phyloP scores from a whole-genome alignment of 2,329 filamentous ascomycete genomes.

The Phaeosphaeria sp. region DNA sequence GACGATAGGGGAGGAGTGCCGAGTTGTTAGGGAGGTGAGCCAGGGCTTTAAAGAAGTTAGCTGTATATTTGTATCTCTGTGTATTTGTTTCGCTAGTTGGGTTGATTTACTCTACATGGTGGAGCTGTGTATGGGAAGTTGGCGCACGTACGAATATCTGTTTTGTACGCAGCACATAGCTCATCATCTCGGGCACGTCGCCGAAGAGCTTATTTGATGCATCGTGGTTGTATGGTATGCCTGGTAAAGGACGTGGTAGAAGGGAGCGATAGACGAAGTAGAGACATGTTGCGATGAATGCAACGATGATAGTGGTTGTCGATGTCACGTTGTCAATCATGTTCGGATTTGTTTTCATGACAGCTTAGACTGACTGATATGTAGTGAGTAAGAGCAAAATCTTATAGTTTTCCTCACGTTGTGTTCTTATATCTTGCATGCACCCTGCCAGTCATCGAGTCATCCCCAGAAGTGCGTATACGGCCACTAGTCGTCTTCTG shows the following conservation, averaged over 20 bases:
- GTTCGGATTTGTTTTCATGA: too few relatives aligned
- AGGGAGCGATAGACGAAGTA: neutral
- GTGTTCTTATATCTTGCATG: neutral
- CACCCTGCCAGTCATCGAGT: neutral
- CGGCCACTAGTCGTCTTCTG: neutral
- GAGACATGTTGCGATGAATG: neutral
- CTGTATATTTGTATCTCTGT: too few relatives aligned
- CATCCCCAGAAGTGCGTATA: neutral
- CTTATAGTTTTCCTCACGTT: too few relatives aligned
- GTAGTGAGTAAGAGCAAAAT: too few relatives aligned
- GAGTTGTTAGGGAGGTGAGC: slow-evolving; percentile 1
- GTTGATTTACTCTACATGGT: too few relatives aligned
- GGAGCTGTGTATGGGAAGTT: too few relatives aligned
- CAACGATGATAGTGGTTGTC: neutral
- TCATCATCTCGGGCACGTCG: slow-evolving; percentile 52
- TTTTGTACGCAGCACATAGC: slow-evolving; percentile 42
- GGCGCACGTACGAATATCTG: slow-evolving; percentile 18
- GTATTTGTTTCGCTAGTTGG: too few relatives aligned
- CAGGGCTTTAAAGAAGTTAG: too few relatives aligned
- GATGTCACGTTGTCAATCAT: neutral
- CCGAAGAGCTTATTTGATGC: slow-evolving; percentile 50
- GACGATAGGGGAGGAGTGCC: slow-evolving; percentile 6
- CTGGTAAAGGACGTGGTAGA: slow-evolving; percentile 50
- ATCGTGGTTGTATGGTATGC: slow-evolving; percentile 55
- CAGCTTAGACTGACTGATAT: too few relatives aligned